Evolutionary conservation across 371 early-diverging fungal genomes (phyloP).

Genomic region (Mortierella sp.): DNA sequence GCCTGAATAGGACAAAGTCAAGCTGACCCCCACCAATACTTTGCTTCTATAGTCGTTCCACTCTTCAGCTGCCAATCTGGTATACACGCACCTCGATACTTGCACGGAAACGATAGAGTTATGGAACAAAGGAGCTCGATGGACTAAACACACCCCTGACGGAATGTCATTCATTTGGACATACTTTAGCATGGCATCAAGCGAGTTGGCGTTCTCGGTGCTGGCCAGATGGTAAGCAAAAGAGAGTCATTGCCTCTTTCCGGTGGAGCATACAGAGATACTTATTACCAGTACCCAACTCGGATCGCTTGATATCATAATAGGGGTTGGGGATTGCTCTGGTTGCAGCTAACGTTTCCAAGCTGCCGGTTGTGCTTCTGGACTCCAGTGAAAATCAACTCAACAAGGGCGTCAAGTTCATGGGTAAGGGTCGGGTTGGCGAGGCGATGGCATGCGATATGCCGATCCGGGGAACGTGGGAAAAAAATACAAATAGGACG

Average conservation of each 20-base stretch:
- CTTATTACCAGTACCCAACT: no score
- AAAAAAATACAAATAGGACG: slow-evolving; percentile 8
- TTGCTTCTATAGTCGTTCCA: slow-evolving; percentile 31
- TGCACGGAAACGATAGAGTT: no score
- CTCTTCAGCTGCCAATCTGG: slow-evolving; percentile 40
- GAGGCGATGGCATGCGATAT: no score
- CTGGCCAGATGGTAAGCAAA: slow-evolving; percentile 80
- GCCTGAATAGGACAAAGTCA: not conserved
- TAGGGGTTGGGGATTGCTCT: slow-evolving; percentile 94
- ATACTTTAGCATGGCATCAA: slow-evolving; percentile 61
- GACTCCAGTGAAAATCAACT: slow-evolving; percentile 87
- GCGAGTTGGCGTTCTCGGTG: slow-evolving; percentile 80
- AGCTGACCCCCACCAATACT: not conserved
- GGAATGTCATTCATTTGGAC: no score
- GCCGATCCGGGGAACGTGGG: slow-evolving; percentile 18
- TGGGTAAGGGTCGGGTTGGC: no score
- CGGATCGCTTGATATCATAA: not conserved
- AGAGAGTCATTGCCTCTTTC: no score
- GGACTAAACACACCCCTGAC: no score
- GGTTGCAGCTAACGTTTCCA: slow-evolving; percentile 90
- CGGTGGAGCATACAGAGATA: not conserved
- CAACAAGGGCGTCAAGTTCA: slow-evolving; percentile 82
- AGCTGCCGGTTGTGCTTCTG: slow-evolving; percentile 81
- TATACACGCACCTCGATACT: no score
- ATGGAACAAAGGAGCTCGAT: no score